Evolutionary conservation across 352 stramenopile species (phyloP).

Genomic region (Globisporangium apiculatum): DNA sequence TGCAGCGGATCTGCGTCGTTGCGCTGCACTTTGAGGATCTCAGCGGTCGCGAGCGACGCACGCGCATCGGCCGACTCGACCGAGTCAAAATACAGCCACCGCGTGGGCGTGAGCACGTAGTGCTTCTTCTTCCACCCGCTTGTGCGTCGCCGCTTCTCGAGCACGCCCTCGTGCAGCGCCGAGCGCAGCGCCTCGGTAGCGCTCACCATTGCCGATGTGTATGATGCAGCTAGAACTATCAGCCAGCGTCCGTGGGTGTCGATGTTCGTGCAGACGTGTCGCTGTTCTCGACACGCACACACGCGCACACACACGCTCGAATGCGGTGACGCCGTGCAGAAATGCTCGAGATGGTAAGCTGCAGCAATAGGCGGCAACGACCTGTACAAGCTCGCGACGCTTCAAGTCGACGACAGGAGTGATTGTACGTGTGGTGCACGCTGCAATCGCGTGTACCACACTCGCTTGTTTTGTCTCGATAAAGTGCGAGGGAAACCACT

Average conservation of each 20-base stretch:
- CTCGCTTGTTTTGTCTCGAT: no score
- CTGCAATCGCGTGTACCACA: background rate
- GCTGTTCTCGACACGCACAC: background rate
- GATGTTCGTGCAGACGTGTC: no score
- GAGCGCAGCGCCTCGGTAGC: slow-evolving; percentile 43
- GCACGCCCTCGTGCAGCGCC: slow-evolving; percentile 45
- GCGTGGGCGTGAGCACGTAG: slow-evolving; percentile 60
- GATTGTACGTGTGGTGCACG: background rate
- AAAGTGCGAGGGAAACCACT: background rate
- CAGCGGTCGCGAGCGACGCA: slow-evolving; percentile 46
- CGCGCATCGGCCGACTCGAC: slow-evolving; percentile 29
- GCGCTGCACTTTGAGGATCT: slow-evolving; percentile 56
- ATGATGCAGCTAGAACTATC: no score
- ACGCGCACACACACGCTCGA: no score
- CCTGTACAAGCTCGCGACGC: background rate
- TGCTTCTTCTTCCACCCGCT: slow-evolving; percentile 78
- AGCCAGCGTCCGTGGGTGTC: no score
- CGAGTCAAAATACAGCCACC: slow-evolving; percentile 67
- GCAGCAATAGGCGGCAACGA: no score
- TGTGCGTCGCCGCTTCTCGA: slow-evolving; percentile 66
- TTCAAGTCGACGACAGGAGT: background rate
- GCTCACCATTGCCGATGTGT: slow-evolving; percentile 42
- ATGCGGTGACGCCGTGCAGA: background rate
- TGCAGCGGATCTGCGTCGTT: slow-evolving; percentile 28
- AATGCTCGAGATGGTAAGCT: background rate